These are phyloP conservation scores for Cyclotella choctawhatcheeana DNA, from an alignment of 108 stramenopile species.

Conservation along the genomic window DNA sequence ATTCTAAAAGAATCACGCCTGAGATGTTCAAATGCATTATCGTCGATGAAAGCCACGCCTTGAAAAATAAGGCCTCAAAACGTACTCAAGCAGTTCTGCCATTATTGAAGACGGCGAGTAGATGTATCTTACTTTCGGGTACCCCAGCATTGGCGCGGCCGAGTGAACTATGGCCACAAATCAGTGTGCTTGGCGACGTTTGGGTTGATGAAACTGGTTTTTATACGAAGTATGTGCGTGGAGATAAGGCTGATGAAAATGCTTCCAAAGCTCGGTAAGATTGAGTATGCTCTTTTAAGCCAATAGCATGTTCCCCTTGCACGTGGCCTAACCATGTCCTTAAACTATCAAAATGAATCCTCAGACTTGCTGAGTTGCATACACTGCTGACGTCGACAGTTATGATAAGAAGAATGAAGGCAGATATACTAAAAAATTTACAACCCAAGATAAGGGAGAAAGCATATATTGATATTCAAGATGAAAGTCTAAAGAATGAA, in stretches of 20 bases:
- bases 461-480: constrained; percentile 61
- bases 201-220: constrained; percentile 81
- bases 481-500: constrained; percentile 48
- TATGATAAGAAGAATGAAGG: constrained; percentile 96
- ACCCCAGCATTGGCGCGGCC: constrained; percentile 97
- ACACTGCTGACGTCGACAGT: constrained; percentile 89
- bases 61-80: constrained; percentile 88
- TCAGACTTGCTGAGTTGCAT: constrained; percentile 88
- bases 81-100: constrained; percentile 85
- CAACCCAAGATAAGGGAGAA: constrained; percentile 85
- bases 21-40: constrained; percentile 88
- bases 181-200: constrained; percentile 81
- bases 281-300: too few relatives aligned
- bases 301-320: too few relatives aligned
- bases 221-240: constrained; percentile 79
- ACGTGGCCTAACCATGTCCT: too few relatives aligned
- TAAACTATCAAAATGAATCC: too few relatives aligned
- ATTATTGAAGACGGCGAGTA: constrained; percentile 70
- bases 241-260: constrained; percentile 29
- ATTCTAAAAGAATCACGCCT: constrained; percentile 46
- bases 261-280: constrained; percentile 25
- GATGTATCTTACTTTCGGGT: constrained; percentile 92
- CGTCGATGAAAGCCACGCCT: constrained; percentile 96
- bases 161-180: constrained; percentile 93
- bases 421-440: constrained; percentile 90